Evolutionary conservation across 2,329 filamentous ascomycete species (phyloP).

Genomic region (Nothophoma quercina): DNA sequence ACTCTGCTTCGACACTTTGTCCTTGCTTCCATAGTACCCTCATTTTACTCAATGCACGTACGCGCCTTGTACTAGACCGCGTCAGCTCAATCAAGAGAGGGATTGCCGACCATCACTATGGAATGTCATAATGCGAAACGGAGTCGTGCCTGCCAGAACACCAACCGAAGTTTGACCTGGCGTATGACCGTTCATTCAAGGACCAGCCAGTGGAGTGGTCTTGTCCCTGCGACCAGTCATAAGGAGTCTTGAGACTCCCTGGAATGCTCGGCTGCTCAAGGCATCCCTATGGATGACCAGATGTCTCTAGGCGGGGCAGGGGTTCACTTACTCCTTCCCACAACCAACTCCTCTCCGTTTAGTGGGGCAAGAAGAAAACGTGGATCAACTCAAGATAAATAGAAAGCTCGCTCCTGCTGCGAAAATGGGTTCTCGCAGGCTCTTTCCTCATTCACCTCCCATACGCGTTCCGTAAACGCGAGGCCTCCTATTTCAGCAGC

Average conservation of each 20-base stretch:
- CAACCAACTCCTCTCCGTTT: conserved; percentile 4
- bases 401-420: conserved; percentile 11
- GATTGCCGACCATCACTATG: conserved; percentile 11
- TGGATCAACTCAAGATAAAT: conserved; percentile 12
- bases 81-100: conserved; percentile 17
- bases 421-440: background rate
- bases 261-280: conserved; percentile 15
- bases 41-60: conserved; percentile 16
- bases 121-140: conserved; percentile 20
- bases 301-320: conserved; percentile 18
- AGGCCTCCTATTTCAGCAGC: background rate
- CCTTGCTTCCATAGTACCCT: conserved; percentile 18
- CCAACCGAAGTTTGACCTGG: conserved; percentile 18
- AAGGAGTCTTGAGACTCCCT: conserved; percentile 14
- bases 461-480: background rate
- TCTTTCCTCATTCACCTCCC: background rate
- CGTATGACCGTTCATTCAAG: conserved; percentile 31
- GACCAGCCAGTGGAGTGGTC: conserved; percentile 17
- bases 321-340: conserved; percentile 15
- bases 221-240: conserved; percentile 20
- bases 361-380: conserved; percentile 10
- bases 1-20: conserved; percentile 19
- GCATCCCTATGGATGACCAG: conserved; percentile 22
- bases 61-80: conserved; percentile 14
- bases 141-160: conserved; percentile 1